Conservation (phyloP, 768 basidiomycete genomes). For the Phanerodontia chrysosporium region DNA sequence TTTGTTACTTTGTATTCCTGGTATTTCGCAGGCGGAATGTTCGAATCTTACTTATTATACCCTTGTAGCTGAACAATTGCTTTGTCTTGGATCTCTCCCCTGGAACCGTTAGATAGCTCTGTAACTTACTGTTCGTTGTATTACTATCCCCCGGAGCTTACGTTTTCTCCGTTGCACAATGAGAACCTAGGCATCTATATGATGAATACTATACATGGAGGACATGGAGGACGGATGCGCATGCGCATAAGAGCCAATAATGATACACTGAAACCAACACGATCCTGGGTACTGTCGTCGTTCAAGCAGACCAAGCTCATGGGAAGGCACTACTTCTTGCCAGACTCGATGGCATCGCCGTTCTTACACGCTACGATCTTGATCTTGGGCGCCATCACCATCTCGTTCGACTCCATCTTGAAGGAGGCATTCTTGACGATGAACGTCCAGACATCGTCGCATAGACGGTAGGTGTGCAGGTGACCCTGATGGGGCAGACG, state of each 20-base stretch:
- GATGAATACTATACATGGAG: neutral
- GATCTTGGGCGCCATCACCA: constrained; percentile 70
- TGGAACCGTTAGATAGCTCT: neutral
- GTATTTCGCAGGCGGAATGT: neutral
- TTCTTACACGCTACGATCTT: constrained; percentile 99
- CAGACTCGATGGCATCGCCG: constrained; percentile 79
- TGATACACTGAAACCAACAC: constrained; percentile 1
- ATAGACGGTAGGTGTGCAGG: constrained; percentile 85
- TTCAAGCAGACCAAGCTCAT: neutral
- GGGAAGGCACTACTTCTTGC: constrained; percentile 55
- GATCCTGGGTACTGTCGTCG: neutral
- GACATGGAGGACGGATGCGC: neutral
- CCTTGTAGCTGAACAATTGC: neutral
- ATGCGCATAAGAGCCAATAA: neutral
- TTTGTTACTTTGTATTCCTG: neutral
- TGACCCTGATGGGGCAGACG: constrained; percentile 51
- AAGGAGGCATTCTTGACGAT: constrained; percentile 89
- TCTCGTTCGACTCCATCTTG: constrained; percentile 92
- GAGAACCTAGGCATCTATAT: neutral
- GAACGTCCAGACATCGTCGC: constrained; percentile 99
- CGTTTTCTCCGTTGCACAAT: neutral
- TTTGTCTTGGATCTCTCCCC: neutral
- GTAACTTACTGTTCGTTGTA: constrained; percentile 4
- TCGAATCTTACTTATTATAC: neutral
- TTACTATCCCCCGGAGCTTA: neutral